Conservation (phyloP, 148 eudicot genomes). For the Arbutus unedo region DNA sequence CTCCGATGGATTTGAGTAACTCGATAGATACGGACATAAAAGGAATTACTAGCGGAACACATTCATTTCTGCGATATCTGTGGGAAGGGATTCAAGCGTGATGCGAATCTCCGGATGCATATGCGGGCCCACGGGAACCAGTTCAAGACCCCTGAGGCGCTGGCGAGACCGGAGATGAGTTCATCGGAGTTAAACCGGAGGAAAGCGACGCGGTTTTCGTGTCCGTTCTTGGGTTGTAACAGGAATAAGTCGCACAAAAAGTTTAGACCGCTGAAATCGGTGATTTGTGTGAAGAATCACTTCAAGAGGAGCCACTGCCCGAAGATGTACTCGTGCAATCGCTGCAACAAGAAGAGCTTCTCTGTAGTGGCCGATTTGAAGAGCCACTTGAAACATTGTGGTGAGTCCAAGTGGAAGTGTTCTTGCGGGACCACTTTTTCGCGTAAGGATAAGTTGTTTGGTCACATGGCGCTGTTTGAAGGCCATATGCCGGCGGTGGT, state of each 20-base stretch:
- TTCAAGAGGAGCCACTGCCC: constrained; percentile 87
- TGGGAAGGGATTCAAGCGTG: constrained; percentile 69
- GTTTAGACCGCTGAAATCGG: constrained; percentile 68
- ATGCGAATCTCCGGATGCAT: constrained; percentile 72
- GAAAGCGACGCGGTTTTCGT: constrained; percentile 55
- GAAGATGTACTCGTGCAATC: constrained; percentile 56
- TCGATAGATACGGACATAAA: neutral
- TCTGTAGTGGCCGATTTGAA: constrained; percentile 73
- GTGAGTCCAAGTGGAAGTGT: constrained; percentile 54
- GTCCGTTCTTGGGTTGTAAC: constrained; percentile 65
- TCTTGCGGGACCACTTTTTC: constrained; percentile 69
- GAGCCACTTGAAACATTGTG: constrained; percentile 68
- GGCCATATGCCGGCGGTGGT: constrained; percentile 71
- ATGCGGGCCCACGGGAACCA: constrained; percentile 67
- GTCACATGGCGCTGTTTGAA: constrained; percentile 68
- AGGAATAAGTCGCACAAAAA: constrained; percentile 50
- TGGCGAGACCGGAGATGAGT: constrained; percentile 49
- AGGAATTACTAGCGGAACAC: constrained; percentile 60
- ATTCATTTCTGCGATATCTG: constrained; percentile 71
- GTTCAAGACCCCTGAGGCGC: constrained; percentile 50
- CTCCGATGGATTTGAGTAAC: no score
- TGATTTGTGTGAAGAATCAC: constrained; percentile 73
- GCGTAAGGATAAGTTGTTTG: constrained; percentile 72
- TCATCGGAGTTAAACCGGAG: neutral
- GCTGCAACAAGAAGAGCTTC: constrained; percentile 67